Conservation (phyloP, 1,139 yeast genomes). For the Yamadazyma sp. region DNA sequence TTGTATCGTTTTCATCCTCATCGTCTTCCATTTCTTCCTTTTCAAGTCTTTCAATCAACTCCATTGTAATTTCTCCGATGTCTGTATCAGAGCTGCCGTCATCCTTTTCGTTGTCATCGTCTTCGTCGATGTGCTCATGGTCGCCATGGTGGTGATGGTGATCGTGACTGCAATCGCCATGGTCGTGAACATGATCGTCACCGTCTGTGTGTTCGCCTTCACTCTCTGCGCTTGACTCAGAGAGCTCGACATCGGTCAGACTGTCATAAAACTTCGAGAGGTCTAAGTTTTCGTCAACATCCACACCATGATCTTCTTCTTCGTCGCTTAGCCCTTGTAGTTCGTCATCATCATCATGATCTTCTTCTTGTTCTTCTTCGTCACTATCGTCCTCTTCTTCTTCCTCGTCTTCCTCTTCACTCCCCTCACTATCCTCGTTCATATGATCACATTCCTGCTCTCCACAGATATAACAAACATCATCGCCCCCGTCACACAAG, state of each 20-base stretch:
- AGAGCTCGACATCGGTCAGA: conserved; percentile 20
- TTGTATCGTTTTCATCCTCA: conserved; percentile 22
- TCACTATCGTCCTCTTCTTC: conserved; percentile 15
- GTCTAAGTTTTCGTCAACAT: conserved; percentile 17
- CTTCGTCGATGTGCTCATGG: conserved; percentile 7
- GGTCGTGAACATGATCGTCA: conserved; percentile 2
- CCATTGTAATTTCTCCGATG: conserved; percentile 34
- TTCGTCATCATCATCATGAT: conserved; percentile 20
- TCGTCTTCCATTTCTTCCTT: conserved; percentile 12
- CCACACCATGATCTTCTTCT: conserved; percentile 20
- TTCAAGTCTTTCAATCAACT: conserved; percentile 34
- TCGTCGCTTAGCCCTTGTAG: too few species aligned
- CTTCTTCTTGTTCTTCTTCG: conserved; percentile 11
- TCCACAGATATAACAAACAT: conserved; percentile 77
- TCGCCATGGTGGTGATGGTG: neutral
- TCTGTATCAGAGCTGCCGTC: conserved; percentile 18
- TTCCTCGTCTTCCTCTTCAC: conserved; percentile 13
- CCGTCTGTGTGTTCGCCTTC: conserved; percentile 15
- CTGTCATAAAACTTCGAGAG: conserved; percentile 20
- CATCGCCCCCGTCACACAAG: conserved; percentile 63
- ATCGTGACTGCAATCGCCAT: conserved; percentile 4
- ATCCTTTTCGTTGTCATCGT: conserved; percentile 1
- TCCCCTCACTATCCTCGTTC: conserved; percentile 17
- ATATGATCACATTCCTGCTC: conserved; percentile 56
- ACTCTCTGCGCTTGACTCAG: conserved; percentile 19